Evolutionary conservation across 208 protist species (phyloP).

Genomic region (Trypanosoma melophagium): DNA sequence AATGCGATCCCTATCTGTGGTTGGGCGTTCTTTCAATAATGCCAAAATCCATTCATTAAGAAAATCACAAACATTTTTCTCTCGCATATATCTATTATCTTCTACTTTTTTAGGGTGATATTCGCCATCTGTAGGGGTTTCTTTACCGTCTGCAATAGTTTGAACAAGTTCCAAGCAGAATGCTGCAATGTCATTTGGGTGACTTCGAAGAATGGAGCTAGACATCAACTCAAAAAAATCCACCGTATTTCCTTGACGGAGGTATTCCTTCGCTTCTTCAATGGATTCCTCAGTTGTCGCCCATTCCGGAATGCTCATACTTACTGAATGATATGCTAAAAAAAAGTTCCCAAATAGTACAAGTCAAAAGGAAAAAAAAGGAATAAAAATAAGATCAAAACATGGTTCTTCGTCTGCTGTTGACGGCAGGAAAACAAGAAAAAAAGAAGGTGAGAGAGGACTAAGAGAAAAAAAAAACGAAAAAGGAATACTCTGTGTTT

Average conservation of each 20-base stretch:
- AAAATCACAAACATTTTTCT: slow-evolving; percentile 78
- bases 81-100: slow-evolving; percentile 79
- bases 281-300: slow-evolving; percentile 80
- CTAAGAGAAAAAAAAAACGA: slow-evolving; percentile 18
- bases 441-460: slow-evolving; percentile 13
- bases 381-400: slow-evolving; percentile 8
- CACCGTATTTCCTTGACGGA: slow-evolving; percentile 73
- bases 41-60: slow-evolving; percentile 87
- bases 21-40: slow-evolving; percentile 67
- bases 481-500: neutral
- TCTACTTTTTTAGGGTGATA: slow-evolving; percentile 66
- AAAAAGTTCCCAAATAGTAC: neutral
- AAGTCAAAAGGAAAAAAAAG: neutral
- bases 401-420: too few relatives aligned
- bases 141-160: slow-evolving; percentile 57
- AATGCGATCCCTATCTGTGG: slow-evolving; percentile 59
- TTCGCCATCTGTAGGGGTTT: slow-evolving; percentile 41
- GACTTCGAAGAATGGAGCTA: slow-evolving; percentile 61
- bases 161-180: slow-evolving; percentile 71
- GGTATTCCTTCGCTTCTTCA: slow-evolving; percentile 83
- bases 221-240: slow-evolving; percentile 91
- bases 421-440: neutral
- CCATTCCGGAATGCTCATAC: slow-evolving; percentile 66
- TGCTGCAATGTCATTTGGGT: slow-evolving; percentile 53
- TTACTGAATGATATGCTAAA: neutral